Evolutionary conservation across 495 filamentous ascomycete species (phyloP).

Genomic region (Hypoxylon lienhwacheense): DNA sequence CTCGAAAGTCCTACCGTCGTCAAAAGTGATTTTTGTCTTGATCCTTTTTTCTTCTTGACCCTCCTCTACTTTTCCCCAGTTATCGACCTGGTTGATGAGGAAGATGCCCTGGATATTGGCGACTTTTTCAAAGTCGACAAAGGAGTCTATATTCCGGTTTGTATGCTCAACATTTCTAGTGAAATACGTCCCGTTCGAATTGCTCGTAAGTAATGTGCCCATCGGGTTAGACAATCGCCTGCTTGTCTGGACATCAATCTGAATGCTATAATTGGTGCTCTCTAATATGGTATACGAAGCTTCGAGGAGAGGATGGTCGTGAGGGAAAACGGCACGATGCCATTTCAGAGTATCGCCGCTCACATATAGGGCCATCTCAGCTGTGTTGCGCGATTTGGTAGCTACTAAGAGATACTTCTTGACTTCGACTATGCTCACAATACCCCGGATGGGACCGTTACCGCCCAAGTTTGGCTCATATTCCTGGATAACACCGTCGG

Average conservation of each 20-base stretch:
- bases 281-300: constrained; percentile 92
- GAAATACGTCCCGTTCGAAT: constrained; percentile 96
- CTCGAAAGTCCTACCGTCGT: constrained; percentile 83
- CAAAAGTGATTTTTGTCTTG: constrained; percentile 82
- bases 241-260: constrained; percentile 85
- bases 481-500: constrained; percentile 53
- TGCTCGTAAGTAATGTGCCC: constrained; percentile 88
- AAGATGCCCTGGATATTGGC: constrained; percentile 87
- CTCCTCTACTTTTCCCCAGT: constrained; percentile 71
- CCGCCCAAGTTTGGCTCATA: constrained; percentile 75
- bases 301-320: constrained; percentile 69
- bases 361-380: constrained; percentile 83
- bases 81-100: constrained; percentile 84
- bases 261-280: constrained; percentile 94
- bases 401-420: constrained; percentile 86
- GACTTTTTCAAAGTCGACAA: constrained; percentile 93
- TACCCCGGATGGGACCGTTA: constrained; percentile 68
- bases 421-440: constrained; percentile 74
- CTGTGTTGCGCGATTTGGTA: constrained; percentile 72
- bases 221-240: constrained; percentile 61
- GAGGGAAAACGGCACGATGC: constrained; percentile 87
- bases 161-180: constrained; percentile 86
- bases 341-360: constrained; percentile 79
- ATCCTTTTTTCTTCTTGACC: constrained; percentile 62
- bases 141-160: constrained; percentile 69